A percentile compares a stretch with the other conserved stretches of the same genome.
These are phyloP conservation scores for Boletus subparvulus DNA, from an alignment of 768 basidiomycete species.

Conservation along the genomic window DNA sequence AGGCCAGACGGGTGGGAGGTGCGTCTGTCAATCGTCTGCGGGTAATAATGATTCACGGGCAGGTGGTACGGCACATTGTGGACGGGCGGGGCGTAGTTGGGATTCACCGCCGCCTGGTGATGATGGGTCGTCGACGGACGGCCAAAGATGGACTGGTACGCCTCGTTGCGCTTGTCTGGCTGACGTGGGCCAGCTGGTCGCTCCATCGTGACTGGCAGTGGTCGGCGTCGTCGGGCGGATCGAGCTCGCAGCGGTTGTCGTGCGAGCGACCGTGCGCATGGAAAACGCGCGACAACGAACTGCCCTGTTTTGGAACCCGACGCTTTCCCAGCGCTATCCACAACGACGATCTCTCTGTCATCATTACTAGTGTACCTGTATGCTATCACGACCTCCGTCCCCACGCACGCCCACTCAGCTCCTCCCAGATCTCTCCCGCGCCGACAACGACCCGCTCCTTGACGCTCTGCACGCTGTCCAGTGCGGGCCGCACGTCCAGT, in stretches of 20 bases:
- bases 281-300: slow-evolving; percentile 17
- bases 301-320: slow-evolving; percentile 24
- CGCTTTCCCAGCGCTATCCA: slow-evolving; percentile 6
- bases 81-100: slow-evolving; percentile 19
- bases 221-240: slow-evolving; percentile 4
- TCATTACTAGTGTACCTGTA: slow-evolving; percentile 5
- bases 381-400: slow-evolving; percentile 14
- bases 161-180: slow-evolving; percentile 72
- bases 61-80: slow-evolving; percentile 20
- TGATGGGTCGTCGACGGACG: slow-evolving; percentile 64
- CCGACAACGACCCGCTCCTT: slow-evolving; percentile 70
- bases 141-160: slow-evolving; percentile 88
- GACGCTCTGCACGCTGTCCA: slow-evolving; percentile 80
- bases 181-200: slow-evolving; percentile 59
- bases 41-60: slow-evolving; percentile 35
- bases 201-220: slow-evolving; percentile 40
- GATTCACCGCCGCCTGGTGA: slow-evolving; percentile 36
- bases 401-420: slow-evolving; percentile 33
- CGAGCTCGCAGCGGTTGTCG: background rate
- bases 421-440: slow-evolving; percentile 66
- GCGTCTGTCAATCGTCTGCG: slow-evolving; percentile 44
- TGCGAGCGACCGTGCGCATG: slow-evolving; percentile 6
- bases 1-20: slow-evolving; percentile 45
- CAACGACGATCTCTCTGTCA: slow-evolving; percentile 3
- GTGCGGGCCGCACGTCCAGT: slow-evolving; percentile 91